Evolutionary conservation across 2,329 filamentous ascomycete genomes (phyloP), one percentile per base, ranked within the genome.

Genomic region (Boeremia exigua): DNA sequence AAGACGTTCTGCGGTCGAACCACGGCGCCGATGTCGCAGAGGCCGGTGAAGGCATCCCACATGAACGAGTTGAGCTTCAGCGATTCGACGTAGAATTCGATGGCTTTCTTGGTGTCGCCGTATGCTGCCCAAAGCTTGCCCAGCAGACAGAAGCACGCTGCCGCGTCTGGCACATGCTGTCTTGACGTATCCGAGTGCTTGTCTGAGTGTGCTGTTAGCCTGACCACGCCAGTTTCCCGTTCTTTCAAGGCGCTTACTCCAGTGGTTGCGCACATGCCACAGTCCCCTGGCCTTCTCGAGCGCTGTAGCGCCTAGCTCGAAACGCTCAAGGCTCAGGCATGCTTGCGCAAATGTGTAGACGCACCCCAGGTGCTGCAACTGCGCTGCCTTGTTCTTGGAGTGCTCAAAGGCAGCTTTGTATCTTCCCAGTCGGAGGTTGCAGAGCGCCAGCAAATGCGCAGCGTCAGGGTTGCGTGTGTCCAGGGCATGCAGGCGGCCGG

Each of bases 61-160:
- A 96, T 95, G 76, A 98, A 94, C 1, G 95, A 93, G 69, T 98
- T 99, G 50, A 88, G 76, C 77, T 93, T 96, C 67, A 99, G 79
- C 6, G 93, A 87, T 57, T 96, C 92, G 63, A 96, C 92, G 71
- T 95, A 98, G 74, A 86, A 92, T 62, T 90, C 85, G 14, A 94
- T 87, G 7, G 95, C 93, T 75, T 91, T 92, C 69, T 90, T 90
- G 67, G 91, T 84, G 65, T 96, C 86, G 58, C 84, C 90, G 66
- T 95, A 88, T 2, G 86, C 91, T 44, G 89, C 86, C 79, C 92
- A 94, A 27, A 99, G 81, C 77, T 96, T 96, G 25, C 92, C 95
- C 28, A 96, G 82, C 33, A 99, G 79, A 68, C 90, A 95, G 60
- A 87, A 82, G n/a, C 94, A 85, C 1, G 92, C 89, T 2, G 95